Conservation (phyloP, 306 rosid species). For the Begonia fuchsioides region DNA sequence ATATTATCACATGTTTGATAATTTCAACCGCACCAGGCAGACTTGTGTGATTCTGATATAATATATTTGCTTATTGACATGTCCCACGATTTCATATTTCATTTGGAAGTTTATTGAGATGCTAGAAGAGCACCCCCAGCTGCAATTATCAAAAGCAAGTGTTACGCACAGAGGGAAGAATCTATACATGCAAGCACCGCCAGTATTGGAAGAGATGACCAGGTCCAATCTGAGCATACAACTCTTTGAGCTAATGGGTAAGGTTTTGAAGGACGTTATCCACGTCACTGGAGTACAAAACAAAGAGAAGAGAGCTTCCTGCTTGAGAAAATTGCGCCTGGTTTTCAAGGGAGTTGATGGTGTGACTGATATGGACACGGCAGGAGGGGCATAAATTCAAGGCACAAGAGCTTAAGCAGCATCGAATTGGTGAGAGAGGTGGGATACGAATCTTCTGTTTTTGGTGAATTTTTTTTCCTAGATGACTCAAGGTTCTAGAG, state of each 20-base stretch:
- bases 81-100: constrained; percentile 9
- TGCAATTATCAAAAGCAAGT: constrained; percentile 71
- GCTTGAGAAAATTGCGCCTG: constrained; percentile 57
- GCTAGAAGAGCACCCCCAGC: constrained; percentile 68
- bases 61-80: constrained; percentile 5
- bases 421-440: not conserved
- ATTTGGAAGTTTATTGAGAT: constrained; percentile 53
- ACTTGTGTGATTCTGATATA: not conserved
- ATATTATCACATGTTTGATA: no score
- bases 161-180: constrained; percentile 61
- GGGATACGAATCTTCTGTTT: not conserved
- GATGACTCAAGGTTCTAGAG: not conserved
- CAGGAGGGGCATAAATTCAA: constrained; percentile 54
- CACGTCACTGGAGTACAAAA: constrained; percentile 61
- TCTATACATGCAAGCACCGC: constrained; percentile 94
- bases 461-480: not conserved
- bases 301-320: constrained; percentile 41
- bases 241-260: constrained; percentile 66
- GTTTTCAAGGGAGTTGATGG: constrained; percentile 75
- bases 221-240: constrained; percentile 51
- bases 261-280: constrained; percentile 44
- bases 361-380: constrained; percentile 78
- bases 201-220: constrained; percentile 92
- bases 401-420: constrained; percentile 1
- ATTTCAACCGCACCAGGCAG: no score